A percentile compares a stretch with the other conserved stretches of the same genome.
phyloP scores from a whole-genome alignment of 176 grass and related monocot species.

The sorghum (Sorghum bicolor) region DNA sequence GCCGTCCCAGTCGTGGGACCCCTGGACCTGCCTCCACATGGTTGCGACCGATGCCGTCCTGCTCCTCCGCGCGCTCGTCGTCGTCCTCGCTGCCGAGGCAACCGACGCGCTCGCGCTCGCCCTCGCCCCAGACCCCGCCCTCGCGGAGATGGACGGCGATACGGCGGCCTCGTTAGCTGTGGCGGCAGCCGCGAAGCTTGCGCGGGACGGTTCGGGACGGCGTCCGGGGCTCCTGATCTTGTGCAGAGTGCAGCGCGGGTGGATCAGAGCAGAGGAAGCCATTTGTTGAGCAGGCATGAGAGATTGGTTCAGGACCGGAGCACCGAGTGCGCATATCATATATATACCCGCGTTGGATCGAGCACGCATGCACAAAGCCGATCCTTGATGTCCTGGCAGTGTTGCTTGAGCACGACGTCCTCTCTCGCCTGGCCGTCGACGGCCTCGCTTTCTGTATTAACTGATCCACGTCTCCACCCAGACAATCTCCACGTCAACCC shows the following conservation, averaged over 20 bases:
- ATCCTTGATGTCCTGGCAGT: too few species aligned
- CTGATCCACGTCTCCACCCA: too few species aligned
- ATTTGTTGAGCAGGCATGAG: neutral
- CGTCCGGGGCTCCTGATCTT: neutral
- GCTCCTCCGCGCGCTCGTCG: neutral
- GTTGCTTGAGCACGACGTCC: neutral
- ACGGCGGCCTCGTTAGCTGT: neutral
- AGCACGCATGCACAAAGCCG: too few species aligned
- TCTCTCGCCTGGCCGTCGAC: neutral
- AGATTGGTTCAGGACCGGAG: neutral
- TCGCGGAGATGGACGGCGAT: neutral
- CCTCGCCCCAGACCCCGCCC: neutral
- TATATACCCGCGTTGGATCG: neutral
- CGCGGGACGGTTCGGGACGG: neutral
- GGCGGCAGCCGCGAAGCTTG: neutral
- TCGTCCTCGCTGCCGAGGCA: neutral
- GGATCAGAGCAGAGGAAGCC: neutral
- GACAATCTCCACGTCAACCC: too few species aligned
- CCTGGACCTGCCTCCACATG: slow-evolving; percentile 54
- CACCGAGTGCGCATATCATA: neutral
- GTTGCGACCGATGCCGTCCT: neutral
- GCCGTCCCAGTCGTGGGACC: slow-evolving; percentile 42
- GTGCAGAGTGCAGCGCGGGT: neutral
- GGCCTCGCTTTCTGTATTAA: too few species aligned
- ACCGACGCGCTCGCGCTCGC: neutral